Evolutionary conservation across 1,139 yeast genomes (phyloP).

Genomic region (Schizosaccharomyces versatilis): DNA sequence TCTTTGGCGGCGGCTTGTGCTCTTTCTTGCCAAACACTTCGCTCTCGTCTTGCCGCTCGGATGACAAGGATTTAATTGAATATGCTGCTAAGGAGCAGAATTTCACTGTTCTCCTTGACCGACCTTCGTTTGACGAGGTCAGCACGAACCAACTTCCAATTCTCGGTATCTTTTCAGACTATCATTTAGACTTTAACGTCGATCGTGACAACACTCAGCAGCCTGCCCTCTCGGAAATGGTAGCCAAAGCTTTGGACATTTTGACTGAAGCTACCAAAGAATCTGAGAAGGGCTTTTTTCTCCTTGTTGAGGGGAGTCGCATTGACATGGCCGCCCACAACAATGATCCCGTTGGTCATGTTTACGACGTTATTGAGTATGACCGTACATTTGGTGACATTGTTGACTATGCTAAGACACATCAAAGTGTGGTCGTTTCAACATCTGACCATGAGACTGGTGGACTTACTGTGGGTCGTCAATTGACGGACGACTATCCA

Average conservation of each 20-base stretch:
- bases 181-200: constrained; percentile 60
- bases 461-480: constrained; percentile 59
- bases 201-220: constrained; percentile 38
- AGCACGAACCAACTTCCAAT: constrained; percentile 45
- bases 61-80: constrained; percentile 37
- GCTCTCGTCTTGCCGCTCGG: constrained; percentile 44
- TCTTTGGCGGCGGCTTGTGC: constrained; percentile 77
- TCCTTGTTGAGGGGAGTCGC: constrained; percentile 67
- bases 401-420: constrained; percentile 35
- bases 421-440: constrained; percentile 45
- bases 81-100: constrained; percentile 32
- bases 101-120: constrained; percentile 45
- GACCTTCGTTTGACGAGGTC: constrained; percentile 32
- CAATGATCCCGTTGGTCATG: constrained; percentile 78
- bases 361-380: constrained; percentile 51
- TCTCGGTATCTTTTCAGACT: constrained; percentile 38
- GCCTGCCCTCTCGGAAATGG: constrained; percentile 60
- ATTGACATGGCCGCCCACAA: constrained; percentile 84
- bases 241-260: constrained; percentile 44
- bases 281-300: constrained; percentile 56
- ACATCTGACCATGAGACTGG: constrained; percentile 89
- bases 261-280: constrained; percentile 40
- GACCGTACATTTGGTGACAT: constrained; percentile 57
- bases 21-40: constrained; percentile 30
- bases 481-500: constrained; percentile 34